Evolutionary conservation across 75 land plant genomes (phyloP).

Genomic region (Isoetes taiwanensis): DNA sequence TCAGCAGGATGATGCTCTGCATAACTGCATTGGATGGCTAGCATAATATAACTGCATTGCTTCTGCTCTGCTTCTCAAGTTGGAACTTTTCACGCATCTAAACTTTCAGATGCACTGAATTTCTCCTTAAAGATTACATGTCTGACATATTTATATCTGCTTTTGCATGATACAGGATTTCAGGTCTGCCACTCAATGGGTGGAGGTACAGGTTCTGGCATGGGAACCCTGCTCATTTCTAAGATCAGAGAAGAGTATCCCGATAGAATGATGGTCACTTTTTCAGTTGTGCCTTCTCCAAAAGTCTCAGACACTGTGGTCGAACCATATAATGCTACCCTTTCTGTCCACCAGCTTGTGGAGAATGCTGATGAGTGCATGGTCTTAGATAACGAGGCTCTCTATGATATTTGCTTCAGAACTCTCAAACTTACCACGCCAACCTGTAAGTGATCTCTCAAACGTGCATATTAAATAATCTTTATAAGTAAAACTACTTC

Average conservation of each 20-base stretch:
- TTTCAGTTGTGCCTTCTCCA: slow-evolving; percentile 1
- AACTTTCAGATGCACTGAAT: not conserved
- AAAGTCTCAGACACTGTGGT: slow-evolving; percentile 2
- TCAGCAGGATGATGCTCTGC: no score
- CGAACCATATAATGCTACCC: slow-evolving; percentile 2
- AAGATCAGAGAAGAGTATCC: slow-evolving; percentile 6
- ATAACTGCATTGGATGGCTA: no score
- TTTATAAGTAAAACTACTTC: no score
- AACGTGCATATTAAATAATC: no score
- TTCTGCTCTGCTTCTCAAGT: no score
- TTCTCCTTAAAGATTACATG: no score
- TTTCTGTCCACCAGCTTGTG: slow-evolving; percentile 6
- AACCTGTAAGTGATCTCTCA: not conserved
- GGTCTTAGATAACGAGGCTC: slow-evolving; percentile 1
- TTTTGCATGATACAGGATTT: not conserved
- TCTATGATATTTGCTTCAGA: slow-evolving; percentile 2
- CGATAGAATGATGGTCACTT: slow-evolving; percentile 4
- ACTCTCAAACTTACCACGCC: slow-evolving; percentile 5
- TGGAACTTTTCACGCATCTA: no score
- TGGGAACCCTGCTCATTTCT: slow-evolving; percentile 6
- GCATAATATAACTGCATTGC: no score
- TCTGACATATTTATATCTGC: no score
- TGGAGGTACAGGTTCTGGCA: not conserved
- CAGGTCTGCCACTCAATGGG: slow-evolving; percentile 5
- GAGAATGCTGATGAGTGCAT: slow-evolving; percentile 9